Conservation (phyloP, 1,284 basidiomycete genomes). For the Neonothopanus nambi region DNA sequence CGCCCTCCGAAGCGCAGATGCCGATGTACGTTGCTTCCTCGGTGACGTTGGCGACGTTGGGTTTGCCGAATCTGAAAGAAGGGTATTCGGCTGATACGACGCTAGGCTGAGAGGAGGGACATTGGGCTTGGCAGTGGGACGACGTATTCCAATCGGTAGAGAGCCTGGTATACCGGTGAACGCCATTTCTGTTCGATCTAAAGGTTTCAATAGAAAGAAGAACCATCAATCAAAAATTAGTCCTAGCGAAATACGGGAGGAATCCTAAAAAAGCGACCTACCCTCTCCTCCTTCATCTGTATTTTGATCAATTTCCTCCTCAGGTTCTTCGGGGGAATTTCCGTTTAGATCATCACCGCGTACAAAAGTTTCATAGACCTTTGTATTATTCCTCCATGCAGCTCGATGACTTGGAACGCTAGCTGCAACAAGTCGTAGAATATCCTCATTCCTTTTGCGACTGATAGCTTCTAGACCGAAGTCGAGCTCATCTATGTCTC, state of each 20-base stretch:
- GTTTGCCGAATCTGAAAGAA: constrained; percentile 32
- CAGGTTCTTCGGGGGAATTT: constrained; percentile 30
- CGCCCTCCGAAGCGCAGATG: constrained; percentile 53
- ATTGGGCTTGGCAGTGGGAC: constrained; percentile 32
- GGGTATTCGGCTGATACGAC: constrained; percentile 56
- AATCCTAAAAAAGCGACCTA: neutral
- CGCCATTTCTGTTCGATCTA: constrained; percentile 12
- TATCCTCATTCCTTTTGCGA: constrained; percentile 46
- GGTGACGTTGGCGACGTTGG: constrained; percentile 18
- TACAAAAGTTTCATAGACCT: constrained; percentile 64
- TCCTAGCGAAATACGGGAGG: neutral
- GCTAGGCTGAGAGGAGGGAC: constrained; percentile 39
- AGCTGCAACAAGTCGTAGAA: constrained; percentile 64
- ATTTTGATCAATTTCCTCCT: constrained; percentile 32
- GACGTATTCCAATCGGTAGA: constrained; percentile 59
- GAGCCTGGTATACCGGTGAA: constrained; percentile 45
- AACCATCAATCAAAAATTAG: neutral
- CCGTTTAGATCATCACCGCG: constrained; percentile 35
- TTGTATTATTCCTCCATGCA: constrained; percentile 61
- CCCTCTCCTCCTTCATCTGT: constrained; percentile 46
- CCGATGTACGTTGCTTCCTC: constrained; percentile 31
- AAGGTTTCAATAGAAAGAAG: neutral
- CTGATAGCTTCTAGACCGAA: neutral
- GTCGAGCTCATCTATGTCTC: no score
- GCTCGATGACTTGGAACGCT: constrained; percentile 68